Evolutionary conservation across 768 basidiomycete species (phyloP).

Genomic region (Bullera alba): DNA sequence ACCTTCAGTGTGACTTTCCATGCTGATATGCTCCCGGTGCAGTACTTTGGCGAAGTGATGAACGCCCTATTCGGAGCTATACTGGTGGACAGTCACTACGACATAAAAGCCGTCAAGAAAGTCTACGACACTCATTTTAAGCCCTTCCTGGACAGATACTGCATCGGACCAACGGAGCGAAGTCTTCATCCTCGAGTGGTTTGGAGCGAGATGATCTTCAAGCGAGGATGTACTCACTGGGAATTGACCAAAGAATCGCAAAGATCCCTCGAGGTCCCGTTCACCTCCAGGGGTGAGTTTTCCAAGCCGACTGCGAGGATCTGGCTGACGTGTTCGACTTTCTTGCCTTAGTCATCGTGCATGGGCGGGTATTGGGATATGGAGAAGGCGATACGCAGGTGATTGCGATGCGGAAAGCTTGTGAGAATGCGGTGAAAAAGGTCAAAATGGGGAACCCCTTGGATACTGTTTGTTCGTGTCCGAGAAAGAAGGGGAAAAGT

Average conservation of each 20-base stretch:
- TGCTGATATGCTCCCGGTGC: neutral
- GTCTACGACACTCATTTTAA: slow-evolving; percentile 11
- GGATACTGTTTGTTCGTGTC: slow-evolving; percentile 9
- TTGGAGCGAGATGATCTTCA: slow-evolving; percentile 9
- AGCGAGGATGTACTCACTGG: slow-evolving; percentile 16
- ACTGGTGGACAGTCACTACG: slow-evolving; percentile 13
- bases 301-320: neutral
- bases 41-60: slow-evolving; percentile 14
- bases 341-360: slow-evolving; percentile 8
- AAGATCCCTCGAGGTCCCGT: neutral
- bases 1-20: neutral
- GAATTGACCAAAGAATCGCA: neutral
- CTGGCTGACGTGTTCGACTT: neutral
- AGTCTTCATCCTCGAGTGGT: slow-evolving; percentile 18
- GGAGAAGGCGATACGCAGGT: slow-evolving; percentile 3
- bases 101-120: slow-evolving; percentile 3
- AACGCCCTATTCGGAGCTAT: slow-evolving; percentile 28
- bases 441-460: slow-evolving; percentile 3
- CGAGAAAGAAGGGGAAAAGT: slow-evolving; percentile 2
- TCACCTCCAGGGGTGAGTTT: neutral
- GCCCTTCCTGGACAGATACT: slow-evolving; percentile 26
- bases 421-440: slow-evolving; percentile 11
- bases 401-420: slow-evolving; percentile 15
- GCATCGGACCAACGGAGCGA: slow-evolving; percentile 11
- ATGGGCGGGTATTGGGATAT: slow-evolving; percentile 8